Base-by-base conservation (phyloP, 306 rosid genomes). In the Biancaea sappan region DNA sequence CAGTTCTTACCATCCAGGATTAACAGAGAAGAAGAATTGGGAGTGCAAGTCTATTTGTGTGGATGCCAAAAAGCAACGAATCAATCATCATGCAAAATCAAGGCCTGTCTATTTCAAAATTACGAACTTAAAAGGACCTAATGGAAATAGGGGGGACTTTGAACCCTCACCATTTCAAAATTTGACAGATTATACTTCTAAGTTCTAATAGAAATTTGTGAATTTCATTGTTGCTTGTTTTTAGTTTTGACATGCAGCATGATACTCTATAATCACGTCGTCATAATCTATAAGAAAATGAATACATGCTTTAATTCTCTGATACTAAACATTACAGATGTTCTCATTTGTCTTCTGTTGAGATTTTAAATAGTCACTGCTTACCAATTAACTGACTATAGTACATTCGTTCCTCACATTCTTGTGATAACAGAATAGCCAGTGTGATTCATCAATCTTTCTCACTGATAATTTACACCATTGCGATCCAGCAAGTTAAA, bases 31-130 rank as follows among this genome's bases (percentile, higher is more conserved):
- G 54, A 29, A 38, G 13, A n/a, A n/a, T n/a, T n/a, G n/a, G n/a
- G n/a, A n/a, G n/a, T n/a, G n/a, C n/a, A n/a, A n/a, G n/a, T n/a
- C n/a, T n/a, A n/a, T n/a, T n/a, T n/a, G n/a, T n/a, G n/a, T n/a
- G n/a, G n/a, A n/a, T n/a, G n/a, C n/a, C n/a, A 57, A 21, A 53
- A 25, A 63, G 29, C 43, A 72, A 53, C n/a, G 62, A 65, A 71
- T 69, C 26, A 14, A 64, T 43, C 56, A 50, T 56, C 47, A 65
- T 44, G 41, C 58, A 64, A 64, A 68, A 65, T 37, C 64, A 66
- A 80, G 63, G 52, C 14, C 35, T 41, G 44, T 40, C 54, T 31
- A 32, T 43, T 15, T 9, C 1, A 51, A 67, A 38, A 21, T 28
- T 48, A 66, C 6, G 59, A 43, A 58, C 24, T 72, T 65, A 65